A percentile compares a stretch with the other conserved stretches of the same genome.
Conservation (phyloP, 83 land plant species). For the Thuja plicata region DNA sequence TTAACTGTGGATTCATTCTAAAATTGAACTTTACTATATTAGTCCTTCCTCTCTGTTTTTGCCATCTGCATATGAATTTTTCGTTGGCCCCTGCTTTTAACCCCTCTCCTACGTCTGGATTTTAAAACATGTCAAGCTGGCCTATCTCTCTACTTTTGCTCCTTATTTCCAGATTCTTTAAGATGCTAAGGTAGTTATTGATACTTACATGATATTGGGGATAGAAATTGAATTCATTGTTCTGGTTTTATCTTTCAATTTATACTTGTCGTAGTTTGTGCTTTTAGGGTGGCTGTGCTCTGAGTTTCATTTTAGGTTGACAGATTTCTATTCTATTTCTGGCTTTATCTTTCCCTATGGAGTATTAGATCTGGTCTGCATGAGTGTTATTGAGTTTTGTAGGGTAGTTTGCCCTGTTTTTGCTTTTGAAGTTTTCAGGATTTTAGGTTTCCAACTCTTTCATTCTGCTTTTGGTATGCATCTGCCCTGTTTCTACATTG, state of each 20-base stretch:
- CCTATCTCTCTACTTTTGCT: background rate
- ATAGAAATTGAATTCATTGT: too few species aligned
- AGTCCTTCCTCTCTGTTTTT: background rate
- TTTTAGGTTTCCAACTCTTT: background rate
- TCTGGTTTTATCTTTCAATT: background rate
- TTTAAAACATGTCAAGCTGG: background rate
- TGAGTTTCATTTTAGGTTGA: background rate
- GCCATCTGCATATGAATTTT: background rate
- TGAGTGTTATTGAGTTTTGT: background rate
- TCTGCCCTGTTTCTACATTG: background rate
- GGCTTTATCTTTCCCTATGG: background rate
- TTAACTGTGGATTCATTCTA: background rate
- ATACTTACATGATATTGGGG: background rate
- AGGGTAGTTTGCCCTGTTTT: background rate
- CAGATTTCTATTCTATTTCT: background rate
- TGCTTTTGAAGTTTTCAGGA: background rate
- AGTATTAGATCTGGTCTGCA: background rate
- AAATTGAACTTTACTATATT: background rate
- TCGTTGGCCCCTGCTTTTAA: background rate
- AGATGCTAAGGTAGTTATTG: background rate
- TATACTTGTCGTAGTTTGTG: background rate
- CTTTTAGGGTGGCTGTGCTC: background rate
- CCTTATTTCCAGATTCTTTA: background rate
- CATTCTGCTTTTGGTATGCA: background rate
- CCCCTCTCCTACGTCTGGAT: background rate